Conservation (phyloP, 495 filamentous ascomycete species). For the Aspergillus avenaceus region DNA sequence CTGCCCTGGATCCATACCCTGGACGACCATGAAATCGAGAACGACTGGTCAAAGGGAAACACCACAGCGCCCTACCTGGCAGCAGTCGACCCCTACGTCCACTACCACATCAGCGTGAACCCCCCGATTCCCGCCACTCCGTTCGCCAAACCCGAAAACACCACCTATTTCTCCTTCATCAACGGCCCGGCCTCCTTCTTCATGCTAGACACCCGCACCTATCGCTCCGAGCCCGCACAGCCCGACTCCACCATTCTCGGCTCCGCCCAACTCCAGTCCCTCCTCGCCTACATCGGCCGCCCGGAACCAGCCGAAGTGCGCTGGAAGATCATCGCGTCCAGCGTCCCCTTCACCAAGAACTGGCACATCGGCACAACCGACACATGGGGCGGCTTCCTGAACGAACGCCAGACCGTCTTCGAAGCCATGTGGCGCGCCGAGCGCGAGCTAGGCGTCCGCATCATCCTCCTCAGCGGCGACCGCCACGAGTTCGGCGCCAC, state of each 20-base stretch:
- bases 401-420: slow-evolving; percentile 72
- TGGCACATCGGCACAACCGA: slow-evolving; percentile 81
- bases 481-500: slow-evolving; percentile 94
- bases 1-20: slow-evolving; percentile 95
- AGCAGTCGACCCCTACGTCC: slow-evolving; percentile 79
- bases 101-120: slow-evolving; percentile 82
- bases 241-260: slow-evolving; percentile 84
- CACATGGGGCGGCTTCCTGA: slow-evolving; percentile 88
- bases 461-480: slow-evolving; percentile 85
- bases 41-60: slow-evolving; percentile 77
- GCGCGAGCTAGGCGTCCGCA: slow-evolving; percentile 61
- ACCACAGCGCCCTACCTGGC: slow-evolving; percentile 66
- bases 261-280: slow-evolving; percentile 66
- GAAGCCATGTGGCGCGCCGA: slow-evolving; percentile 87
- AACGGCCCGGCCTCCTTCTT: slow-evolving; percentile 93
- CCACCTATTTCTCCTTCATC: slow-evolving; percentile 80
- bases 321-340: slow-evolving; percentile 89
- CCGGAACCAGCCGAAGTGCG: slow-evolving; percentile 70
- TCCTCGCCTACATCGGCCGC: slow-evolving; percentile 68
- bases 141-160: slow-evolving; percentile 40
- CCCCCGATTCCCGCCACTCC: slow-evolving; percentile 56
- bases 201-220: slow-evolving; percentile 86
- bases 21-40: slow-evolving; percentile 94
- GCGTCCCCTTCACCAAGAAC: slow-evolving; percentile 94
- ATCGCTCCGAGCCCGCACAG: slow-evolving; percentile 63